These are phyloP conservation scores for Pseudogymnoascus sp. DNA, from an alignment of 2,329 filamentous ascomycete genomes.

Conservation along the genomic window DNA sequence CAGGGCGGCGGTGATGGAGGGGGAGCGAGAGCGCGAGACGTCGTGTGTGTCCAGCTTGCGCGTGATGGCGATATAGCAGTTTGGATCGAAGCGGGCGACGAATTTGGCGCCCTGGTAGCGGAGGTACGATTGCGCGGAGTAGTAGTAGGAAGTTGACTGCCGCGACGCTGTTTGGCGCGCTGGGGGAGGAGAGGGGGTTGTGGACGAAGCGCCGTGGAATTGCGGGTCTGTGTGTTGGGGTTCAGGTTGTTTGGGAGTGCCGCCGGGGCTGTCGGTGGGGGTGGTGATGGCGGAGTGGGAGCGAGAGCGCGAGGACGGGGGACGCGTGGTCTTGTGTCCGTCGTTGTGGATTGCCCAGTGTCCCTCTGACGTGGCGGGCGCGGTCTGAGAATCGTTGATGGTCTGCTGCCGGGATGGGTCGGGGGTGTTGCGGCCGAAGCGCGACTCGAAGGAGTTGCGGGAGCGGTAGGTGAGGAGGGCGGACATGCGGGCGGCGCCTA, in stretches of 20 bases:
- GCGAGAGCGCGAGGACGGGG: conserved; percentile 37
- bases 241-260: background rate
- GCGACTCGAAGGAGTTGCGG: conserved; percentile 90
- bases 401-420: conserved; percentile 76
- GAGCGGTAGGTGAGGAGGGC: conserved; percentile 92
- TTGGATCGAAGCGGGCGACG: conserved; percentile 92
- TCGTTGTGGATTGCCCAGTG: conserved; percentile 80
- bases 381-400: conserved; percentile 60
- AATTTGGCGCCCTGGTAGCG: conserved; percentile 96
- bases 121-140: conserved; percentile 94
- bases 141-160: conserved; percentile 66
- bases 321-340: conserved; percentile 57
- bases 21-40: conserved; percentile 64
- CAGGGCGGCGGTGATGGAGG: conserved; percentile 61
- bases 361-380: conserved; percentile 47
- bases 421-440: conserved; percentile 87
- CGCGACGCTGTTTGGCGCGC: conserved; percentile 22
- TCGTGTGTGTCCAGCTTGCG: conserved; percentile 97
- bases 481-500: conserved; percentile 93
- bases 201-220: conserved; percentile 56
- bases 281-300: conserved; percentile 23
- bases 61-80: conserved; percentile 98
- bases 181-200: conserved; percentile 37
- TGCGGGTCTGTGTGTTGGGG: conserved; percentile 52
- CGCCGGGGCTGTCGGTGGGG: background rate